phyloP scores from a whole-genome alignment of 352 stramenopile species.

The Paralagenidium karlingii region DNA sequence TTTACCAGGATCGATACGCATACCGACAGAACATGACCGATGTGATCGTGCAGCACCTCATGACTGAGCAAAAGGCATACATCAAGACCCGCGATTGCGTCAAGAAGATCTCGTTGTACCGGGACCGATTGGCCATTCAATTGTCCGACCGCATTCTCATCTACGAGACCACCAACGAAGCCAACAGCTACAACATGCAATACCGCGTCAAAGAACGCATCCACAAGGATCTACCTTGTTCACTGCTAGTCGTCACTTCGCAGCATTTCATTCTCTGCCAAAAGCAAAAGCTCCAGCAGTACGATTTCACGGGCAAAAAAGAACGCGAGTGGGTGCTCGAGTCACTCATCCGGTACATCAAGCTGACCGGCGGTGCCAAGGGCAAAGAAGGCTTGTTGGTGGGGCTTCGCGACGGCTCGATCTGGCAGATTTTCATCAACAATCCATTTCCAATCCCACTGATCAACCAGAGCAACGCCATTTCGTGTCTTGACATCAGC shows the following conservation, averaged over 20 bases:
- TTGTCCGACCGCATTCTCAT: conserved; percentile 90
- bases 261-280: conserved; percentile 88
- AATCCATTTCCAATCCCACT: conserved; percentile 92
- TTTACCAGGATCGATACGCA: conserved; percentile 90
- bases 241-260: conserved; percentile 82
- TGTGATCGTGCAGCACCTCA: conserved; percentile 92
- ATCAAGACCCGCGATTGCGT: conserved; percentile 94
- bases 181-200: conserved; percentile 83
- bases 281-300: conserved; percentile 89
- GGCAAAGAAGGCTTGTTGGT: conserved; percentile 86
- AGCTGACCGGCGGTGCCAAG: conserved; percentile 82
- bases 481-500: conserved; percentile 85
- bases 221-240: conserved; percentile 71
- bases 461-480: conserved; percentile 73
- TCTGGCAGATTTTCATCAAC: conserved; percentile 91
- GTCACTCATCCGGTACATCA: conserved; percentile 85
- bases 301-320: conserved; percentile 80
- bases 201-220: conserved; percentile 88
- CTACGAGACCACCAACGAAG: conserved; percentile 84
- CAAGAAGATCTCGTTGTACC: conserved; percentile 90
- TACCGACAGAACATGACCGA: conserved; percentile 92
- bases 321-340: conserved; percentile 83
- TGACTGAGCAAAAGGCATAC: conserved; percentile 90
- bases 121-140: conserved; percentile 87
- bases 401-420: conserved; percentile 83